Evolutionary conservation across 225 moss, liverwort and hornwort species (phyloP).

Genomic region (Polytrichum formosum): DNA sequence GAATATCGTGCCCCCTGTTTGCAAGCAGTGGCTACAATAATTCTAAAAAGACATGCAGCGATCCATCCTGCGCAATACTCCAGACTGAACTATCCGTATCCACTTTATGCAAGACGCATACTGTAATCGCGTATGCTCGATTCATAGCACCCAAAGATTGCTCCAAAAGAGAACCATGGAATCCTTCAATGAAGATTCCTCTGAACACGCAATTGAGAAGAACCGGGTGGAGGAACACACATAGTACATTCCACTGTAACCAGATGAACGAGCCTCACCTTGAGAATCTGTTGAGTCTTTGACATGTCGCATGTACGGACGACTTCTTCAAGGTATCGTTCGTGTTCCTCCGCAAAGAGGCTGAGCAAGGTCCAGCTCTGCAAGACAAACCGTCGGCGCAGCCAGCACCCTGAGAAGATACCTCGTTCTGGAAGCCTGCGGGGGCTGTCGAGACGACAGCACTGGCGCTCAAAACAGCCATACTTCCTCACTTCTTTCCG

Average conservation of each 20-base stretch:
- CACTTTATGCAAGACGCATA: no score
- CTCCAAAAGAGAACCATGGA: no score
- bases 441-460: slow-evolving; percentile 18
- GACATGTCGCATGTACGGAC: slow-evolving; percentile 11
- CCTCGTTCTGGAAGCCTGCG: slow-evolving; percentile 22
- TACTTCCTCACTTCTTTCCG: slow-evolving; percentile 3
- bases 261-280: slow-evolving; percentile 26
- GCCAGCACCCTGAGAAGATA: slow-evolving; percentile 5
- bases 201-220: no score
- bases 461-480: slow-evolving; percentile 46
- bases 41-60: no score
- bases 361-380: slow-evolving; percentile 18
- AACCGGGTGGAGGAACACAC: no score
- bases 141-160: no score
- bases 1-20: no score
- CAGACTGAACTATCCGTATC: no score
- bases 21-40: no score
- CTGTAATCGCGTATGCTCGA: no score
- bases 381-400: slow-evolving; percentile 9
- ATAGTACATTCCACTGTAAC: neutral
- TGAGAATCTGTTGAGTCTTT: slow-evolving; percentile 16
- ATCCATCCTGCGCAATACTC: no score
- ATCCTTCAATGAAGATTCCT: no score
- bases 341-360: slow-evolving; percentile 15
- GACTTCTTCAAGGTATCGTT: slow-evolving; percentile 21